Conservation (phyloP, 1,284 basidiomycete genomes). For the Blastosporella zonata region DNA sequence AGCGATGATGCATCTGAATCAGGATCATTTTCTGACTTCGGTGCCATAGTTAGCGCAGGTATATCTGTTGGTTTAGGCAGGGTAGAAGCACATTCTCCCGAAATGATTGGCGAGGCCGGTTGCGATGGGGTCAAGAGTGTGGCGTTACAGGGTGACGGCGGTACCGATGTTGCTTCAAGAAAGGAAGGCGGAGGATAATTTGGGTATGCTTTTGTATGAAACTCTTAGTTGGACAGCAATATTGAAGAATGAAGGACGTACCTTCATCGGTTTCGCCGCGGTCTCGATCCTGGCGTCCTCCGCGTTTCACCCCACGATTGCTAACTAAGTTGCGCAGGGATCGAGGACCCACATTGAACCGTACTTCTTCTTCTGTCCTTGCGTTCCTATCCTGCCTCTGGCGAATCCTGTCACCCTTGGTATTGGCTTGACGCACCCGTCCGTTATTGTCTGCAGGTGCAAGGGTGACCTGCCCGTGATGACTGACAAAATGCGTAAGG, state of each 20-base stretch:
- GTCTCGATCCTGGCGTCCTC: constrained; percentile 20
- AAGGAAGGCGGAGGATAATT: constrained; percentile 60
- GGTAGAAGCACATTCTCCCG: constrained; percentile 4
- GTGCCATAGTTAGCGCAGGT: not conserved
- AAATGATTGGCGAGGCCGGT: constrained; percentile 10
- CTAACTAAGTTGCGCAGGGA: constrained; percentile 22
- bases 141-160: constrained; percentile 30
- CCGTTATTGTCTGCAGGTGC: constrained; percentile 52
- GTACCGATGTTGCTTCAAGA: constrained; percentile 47
- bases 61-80: constrained; percentile 4
- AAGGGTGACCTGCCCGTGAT: constrained; percentile 46
- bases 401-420: constrained; percentile 29
- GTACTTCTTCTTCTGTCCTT: constrained; percentile 30
- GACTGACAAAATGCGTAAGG: constrained; percentile 52
- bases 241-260: constrained; percentile 8
- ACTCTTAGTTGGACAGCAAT: constrained; percentile 1
- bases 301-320: constrained; percentile 21
- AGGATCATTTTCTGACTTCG: constrained; percentile 18
- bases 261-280: constrained; percentile 24
- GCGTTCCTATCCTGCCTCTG: constrained; percentile 29
- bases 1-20: constrained; percentile 34
- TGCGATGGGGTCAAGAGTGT: constrained; percentile 24
- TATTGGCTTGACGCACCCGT: constrained; percentile 49
- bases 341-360: constrained; percentile 37
- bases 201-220: constrained; percentile 35